Conservation (phyloP, 306 rosid genomes). For the Coriaria nepalensis region DNA sequence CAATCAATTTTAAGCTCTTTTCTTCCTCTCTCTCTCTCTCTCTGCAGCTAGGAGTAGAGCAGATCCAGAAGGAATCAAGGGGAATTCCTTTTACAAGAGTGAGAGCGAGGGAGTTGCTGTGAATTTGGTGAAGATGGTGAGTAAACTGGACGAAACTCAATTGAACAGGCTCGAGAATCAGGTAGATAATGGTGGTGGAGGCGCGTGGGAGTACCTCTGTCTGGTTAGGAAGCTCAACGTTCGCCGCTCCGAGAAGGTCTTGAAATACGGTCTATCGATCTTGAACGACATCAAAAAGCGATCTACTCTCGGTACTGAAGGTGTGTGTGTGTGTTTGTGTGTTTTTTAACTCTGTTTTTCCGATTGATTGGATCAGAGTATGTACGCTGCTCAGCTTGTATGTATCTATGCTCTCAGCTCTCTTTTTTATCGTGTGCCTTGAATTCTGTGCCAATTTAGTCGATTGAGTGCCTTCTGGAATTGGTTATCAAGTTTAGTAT, state of each 20-base stretch:
- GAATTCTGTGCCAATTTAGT: too few relatives aligned
- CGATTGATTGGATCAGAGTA: conserved; percentile 7
- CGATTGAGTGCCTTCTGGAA: too few relatives aligned
- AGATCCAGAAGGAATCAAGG: too few relatives aligned
- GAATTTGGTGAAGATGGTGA: conserved; percentile 51
- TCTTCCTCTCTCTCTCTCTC: too few relatives aligned
- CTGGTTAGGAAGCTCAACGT: conserved; percentile 74
- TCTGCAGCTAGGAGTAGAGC: too few relatives aligned
- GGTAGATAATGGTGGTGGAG: conserved; percentile 98
- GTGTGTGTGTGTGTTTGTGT: too few relatives aligned
- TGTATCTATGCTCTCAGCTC: too few relatives aligned
- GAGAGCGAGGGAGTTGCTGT: too few relatives aligned
- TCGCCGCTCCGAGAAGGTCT: conserved; percentile 75
- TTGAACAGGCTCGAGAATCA: conserved; percentile 69
- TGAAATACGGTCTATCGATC: conserved; percentile 73
- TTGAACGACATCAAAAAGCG: conserved; percentile 60
- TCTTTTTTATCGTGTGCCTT: background rate
- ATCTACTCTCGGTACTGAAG: conserved; percentile 69
- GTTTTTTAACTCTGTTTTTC: background rate
- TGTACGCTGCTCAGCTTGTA: background rate
- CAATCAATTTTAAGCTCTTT: background rate
- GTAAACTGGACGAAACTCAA: conserved; percentile 60
- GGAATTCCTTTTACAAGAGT: too few relatives aligned
- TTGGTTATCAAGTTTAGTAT: too few relatives aligned
- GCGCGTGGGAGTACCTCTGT: conserved; percentile 89